Conservation (phyloP, 2,329 filamentous ascomycete species). For the Sarocladiaceae sp. region DNA sequence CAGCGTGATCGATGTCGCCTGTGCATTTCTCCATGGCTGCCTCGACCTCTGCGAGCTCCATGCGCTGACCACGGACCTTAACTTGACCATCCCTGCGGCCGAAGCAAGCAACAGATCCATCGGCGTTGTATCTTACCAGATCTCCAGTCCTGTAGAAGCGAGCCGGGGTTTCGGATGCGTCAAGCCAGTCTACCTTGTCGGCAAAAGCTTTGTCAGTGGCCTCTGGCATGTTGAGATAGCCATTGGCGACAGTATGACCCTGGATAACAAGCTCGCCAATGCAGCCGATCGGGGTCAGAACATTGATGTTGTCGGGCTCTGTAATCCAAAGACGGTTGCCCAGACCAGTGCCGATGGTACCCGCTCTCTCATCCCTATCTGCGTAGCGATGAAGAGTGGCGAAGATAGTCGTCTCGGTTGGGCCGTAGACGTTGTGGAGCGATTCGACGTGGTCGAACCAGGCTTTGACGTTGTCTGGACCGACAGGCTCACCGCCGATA, state of each 20-base stretch:
- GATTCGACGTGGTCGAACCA: slow-evolving; percentile 9
- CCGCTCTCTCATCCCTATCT: background rate
- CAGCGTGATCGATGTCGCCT: background rate
- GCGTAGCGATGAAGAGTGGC: slow-evolving; percentile 10
- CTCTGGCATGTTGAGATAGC: slow-evolving; percentile 35
- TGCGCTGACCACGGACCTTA: slow-evolving; percentile 10
- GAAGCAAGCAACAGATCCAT: slow-evolving; percentile 2
- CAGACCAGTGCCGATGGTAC: slow-evolving; percentile 10
- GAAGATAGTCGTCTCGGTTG: slow-evolving; percentile 12
- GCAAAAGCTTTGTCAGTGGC: slow-evolving; percentile 19
- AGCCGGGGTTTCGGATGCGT: too few species aligned
- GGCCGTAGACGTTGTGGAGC: slow-evolving; percentile 12
- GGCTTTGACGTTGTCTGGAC: slow-evolving; percentile 10
- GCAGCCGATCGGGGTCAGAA: slow-evolving; percentile 12
- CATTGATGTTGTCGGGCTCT: slow-evolving; percentile 9
- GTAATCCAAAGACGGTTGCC: slow-evolving; percentile 13
- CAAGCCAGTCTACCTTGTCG: too few species aligned
- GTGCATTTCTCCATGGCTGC: background rate
- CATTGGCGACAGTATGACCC: slow-evolving; percentile 33
- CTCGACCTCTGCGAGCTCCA: slow-evolving; percentile 10
- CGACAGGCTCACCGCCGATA: slow-evolving; percentile 12
- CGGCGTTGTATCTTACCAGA: background rate
- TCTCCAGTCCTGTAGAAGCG: slow-evolving; percentile 8
- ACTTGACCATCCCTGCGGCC: slow-evolving; percentile 9
- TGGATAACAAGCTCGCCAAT: slow-evolving; percentile 15